Base-by-base conservation (phyloP, 1,139 yeast species). In the Spathaspora sp. region DNA sequence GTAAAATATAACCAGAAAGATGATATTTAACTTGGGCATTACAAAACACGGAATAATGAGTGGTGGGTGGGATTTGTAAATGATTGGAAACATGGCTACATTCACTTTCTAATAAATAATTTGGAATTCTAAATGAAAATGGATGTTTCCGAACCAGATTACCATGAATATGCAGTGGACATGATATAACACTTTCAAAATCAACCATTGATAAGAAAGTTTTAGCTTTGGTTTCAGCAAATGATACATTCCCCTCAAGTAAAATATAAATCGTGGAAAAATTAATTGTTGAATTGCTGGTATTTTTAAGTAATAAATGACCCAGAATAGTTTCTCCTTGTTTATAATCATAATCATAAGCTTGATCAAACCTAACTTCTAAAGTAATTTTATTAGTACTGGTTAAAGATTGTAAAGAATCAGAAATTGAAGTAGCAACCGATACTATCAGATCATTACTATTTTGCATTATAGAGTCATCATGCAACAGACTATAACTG, bases 241-340 rank as follows among this genome's bases (percentile, higher is more conserved):
- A 33, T 11, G n/a, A 20, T 10, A 45, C 20, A 36, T 25, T 15
- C 8, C 52, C 52, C 20, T 47, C 49, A 8, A 49, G 33, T 10
- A 49, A 31, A 25, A 49, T 42, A 39, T 47, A 49, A 7, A 49
- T 34, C 37, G 38, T 43, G 15, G 50, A 46, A 26, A 27, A 45
- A 9, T 38, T 18, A 9, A 47, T 31, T 9, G 42, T 25, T 4
- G 24, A 18, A 20, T 40, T 24, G 18, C 7, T 23, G 2, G 23
- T 27, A 29, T 39, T 39, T 2, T n/a, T 26, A 15, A 43, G 27
- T 10, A n/a, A 31, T 11, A 43, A 16, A 27, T 40, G 39, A 9
- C 52, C 52, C 9, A 16, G 31, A 2, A 49, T 41, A 8, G n/a
- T 27, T 18, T 46, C 51, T 5, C 50, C 50, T 25, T 47, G 52